These are phyloP conservation scores for Ambrosia trifida DNA, from an alignment of 129 eudicot species.

Conservation along the genomic window DNA sequence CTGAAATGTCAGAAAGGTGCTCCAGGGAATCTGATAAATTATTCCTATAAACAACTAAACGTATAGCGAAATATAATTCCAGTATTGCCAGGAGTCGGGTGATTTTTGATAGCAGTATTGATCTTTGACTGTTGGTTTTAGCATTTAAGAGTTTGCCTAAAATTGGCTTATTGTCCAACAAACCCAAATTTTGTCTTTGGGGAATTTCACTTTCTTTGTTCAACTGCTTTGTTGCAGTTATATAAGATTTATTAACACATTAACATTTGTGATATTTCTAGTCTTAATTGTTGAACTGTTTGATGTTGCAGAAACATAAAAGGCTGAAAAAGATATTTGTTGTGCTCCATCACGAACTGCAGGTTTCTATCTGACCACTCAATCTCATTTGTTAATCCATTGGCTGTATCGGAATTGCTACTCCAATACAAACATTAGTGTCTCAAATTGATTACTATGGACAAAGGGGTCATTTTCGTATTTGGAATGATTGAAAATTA, in stretches of 20 bases:
- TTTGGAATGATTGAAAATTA: neutral
- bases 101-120: neutral
- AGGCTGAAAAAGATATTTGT: constrained; percentile 77
- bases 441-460: constrained; percentile 1
- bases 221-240: constrained; percentile 8
- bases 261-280: constrained; percentile 13
- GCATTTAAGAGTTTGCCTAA: neutral
- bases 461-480: constrained; percentile 10
- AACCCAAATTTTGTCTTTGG: neutral
- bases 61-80: neutral
- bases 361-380: constrained; percentile 37
- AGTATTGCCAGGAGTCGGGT: neutral
- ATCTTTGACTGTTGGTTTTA: neutral
- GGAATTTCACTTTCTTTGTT: constrained; percentile 11
- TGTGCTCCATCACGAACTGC: constrained; percentile 87
- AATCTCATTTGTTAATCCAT: neutral
- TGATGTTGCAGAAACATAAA: constrained; percentile 63
- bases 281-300: constrained; percentile 8
- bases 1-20: constrained; percentile 9
- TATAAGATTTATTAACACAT: neutral
- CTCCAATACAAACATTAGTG: constrained; percentile 6
- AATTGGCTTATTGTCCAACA: constrained; percentile 1
- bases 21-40: constrained; percentile 5
- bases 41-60: neutral
- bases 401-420: neutral